Evolutionary conservation across 2,329 filamentous ascomycete genomes (phyloP).

Genomic region (Aspergillus aculeatus): DNA sequence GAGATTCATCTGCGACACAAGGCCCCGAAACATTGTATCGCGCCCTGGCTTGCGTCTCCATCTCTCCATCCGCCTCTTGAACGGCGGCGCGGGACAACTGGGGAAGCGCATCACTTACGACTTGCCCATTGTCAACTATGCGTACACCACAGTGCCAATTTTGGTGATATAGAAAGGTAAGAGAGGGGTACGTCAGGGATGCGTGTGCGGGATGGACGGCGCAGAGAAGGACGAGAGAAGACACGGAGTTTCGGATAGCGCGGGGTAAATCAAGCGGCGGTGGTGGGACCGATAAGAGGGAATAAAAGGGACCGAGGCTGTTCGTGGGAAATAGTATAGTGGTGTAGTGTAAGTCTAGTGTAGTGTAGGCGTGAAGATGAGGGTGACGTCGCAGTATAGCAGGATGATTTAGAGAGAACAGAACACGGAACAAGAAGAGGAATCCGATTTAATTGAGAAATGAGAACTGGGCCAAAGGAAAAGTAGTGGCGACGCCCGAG

Average conservation of each 20-base stretch:
- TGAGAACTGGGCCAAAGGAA: neutral
- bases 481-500: slow-evolving; percentile 10
- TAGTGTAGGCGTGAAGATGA: too few relatives aligned
- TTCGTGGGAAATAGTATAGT: neutral
- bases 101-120: slow-evolving; percentile 31
- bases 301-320: neutral
- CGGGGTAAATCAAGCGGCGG: slow-evolving; percentile 17
- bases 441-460: neutral
- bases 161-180: neutral
- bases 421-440: neutral
- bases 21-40: too few relatives aligned
- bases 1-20: too few relatives aligned
- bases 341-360: neutral
- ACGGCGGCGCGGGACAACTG: slow-evolving; percentile 11
- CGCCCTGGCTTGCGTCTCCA: neutral
- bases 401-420: neutral
- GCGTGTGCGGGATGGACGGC: neutral
- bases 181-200: neutral
- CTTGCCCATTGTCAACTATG: slow-evolving; percentile 35
- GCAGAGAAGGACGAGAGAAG: neutral
- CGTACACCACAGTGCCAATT: slow-evolving; percentile 1
- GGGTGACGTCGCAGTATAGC: neutral
- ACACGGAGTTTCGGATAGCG: slow-evolving; percentile 18
- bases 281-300: slow-evolving; percentile 21
- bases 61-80: neutral